Conservation (phyloP, 163 green algal genomes). For the Prototheca wickerhamii region DNA sequence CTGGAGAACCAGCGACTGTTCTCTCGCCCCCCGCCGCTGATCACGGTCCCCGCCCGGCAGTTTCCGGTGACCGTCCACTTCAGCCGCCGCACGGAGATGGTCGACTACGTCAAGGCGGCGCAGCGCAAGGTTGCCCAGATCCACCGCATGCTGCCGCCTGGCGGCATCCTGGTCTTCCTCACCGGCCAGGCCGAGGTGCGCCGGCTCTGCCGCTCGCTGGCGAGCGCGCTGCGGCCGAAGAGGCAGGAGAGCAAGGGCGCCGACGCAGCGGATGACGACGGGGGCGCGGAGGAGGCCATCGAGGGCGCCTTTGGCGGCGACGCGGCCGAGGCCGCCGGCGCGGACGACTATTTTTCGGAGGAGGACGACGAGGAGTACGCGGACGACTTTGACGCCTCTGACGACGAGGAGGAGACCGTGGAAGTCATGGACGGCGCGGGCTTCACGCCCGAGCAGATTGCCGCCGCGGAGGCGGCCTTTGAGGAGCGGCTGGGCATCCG, state of each 20-base stretch:
- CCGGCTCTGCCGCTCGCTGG: constrained; percentile 48
- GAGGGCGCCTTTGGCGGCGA: constrained; percentile 10
- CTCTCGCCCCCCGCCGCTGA: constrained; percentile 45
- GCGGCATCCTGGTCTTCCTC: constrained; percentile 91
- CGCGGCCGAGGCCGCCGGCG: constrained; percentile 15
- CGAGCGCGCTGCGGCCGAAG: constrained; percentile 17
- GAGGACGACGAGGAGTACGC: constrained; percentile 34
- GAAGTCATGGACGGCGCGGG: constrained; percentile 50
- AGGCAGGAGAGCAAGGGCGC: not conserved
- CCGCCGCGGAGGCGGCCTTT: constrained; percentile 57
- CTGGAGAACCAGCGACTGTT: constrained; percentile 66
- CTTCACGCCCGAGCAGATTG: constrained; percentile 66
- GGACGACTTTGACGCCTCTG: constrained; percentile 33
- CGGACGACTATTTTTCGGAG: constrained; percentile 27
- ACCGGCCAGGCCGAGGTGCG: constrained; percentile 86
- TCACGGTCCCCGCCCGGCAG: constrained; percentile 78
- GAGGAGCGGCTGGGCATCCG: constrained; percentile 27
- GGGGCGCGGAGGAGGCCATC: constrained; percentile 11
- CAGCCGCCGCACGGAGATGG: constrained; percentile 67
- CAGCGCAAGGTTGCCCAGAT: constrained; percentile 77
- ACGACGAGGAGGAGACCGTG: constrained; percentile 65
- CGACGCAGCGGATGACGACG: not conserved
- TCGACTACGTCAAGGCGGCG: constrained; percentile 73
- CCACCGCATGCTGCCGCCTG: constrained; percentile 75
- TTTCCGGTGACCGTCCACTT: constrained; percentile 94